These are phyloP conservation scores for Claviceps sp. DNA, from an alignment of 2,329 filamentous ascomycete genomes.

Conservation along the genomic window DNA sequence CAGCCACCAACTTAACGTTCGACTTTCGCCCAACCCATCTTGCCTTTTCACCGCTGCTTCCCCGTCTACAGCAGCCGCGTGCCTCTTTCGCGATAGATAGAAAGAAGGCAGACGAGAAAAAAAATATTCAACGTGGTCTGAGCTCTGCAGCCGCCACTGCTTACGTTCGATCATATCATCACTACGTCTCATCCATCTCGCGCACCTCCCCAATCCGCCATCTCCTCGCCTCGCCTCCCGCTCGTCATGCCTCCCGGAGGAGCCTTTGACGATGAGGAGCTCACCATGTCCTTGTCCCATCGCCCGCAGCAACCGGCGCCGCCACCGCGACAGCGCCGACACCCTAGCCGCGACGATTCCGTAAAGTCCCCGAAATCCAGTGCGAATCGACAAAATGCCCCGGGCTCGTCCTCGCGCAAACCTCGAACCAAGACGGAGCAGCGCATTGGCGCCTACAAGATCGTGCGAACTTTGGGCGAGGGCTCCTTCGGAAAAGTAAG, in stretches of 20 bases:
- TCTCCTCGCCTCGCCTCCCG: neutral
- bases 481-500: constrained; percentile 99
- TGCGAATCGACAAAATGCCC: constrained; percentile 19
- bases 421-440: constrained; percentile 55
- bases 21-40: neutral
- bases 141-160: too few relatives aligned
- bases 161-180: too few relatives aligned
- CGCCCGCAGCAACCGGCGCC: constrained; percentile 26
- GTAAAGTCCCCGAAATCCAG: constrained; percentile 13
- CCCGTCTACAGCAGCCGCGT: neutral
- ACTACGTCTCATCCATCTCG: too few relatives aligned
- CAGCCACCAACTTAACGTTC: neutral
- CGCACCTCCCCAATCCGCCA: neutral
- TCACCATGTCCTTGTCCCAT: constrained; percentile 62
- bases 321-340: constrained; percentile 13
- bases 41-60: neutral
- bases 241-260: constrained; percentile 36
- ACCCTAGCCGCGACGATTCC: constrained; percentile 10
- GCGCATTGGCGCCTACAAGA: constrained; percentile 82
- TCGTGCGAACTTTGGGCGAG: constrained; percentile 83
- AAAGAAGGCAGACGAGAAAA: neutral
- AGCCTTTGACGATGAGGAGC: constrained; percentile 67
- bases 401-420: constrained; percentile 19
- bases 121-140: neutral
- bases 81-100: neutral